Evolutionary conservation across 106 monocot species (phyloP), one percentile per base, ranked within the genome.

Genomic region (Allium fistulosum): DNA sequence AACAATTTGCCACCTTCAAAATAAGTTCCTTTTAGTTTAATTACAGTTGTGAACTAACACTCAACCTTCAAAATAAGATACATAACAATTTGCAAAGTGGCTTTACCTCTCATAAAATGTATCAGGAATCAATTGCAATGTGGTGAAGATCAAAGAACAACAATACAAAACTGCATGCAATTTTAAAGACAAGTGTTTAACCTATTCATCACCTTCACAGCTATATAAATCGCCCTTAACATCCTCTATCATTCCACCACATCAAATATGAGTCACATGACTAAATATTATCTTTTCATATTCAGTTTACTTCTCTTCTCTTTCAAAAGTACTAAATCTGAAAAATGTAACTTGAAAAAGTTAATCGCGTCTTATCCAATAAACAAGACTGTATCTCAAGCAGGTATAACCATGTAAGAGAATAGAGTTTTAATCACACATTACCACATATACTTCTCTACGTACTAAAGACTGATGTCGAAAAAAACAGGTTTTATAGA

Each of bases 301-400:
- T 27, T 26, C 22, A 26, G 26, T n/a, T 26, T 60, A 18, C 16
- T 60, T 2, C n/a, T 26, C 4, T 10, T n/a, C 11, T 0, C 60
- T 26, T 1, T 11, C 11, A 6, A 26, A 26, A 7, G 7, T 8
- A 17, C 17, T 11, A 61, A 26, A 6, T 7, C 17, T 61, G 26
- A 28, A 1, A 11, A 26, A 8, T 61, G 60, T 61, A 18, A 11
- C 18, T 2, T 61, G 11, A 28, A 11, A 10, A 61, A 61, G 60
- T 26, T n/a, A n/a, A n/a, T n/a, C n/a, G n/a, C n/a, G 28, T 61
- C 60, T 61, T 61, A 61, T 61, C 60, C 60, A 28, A 26, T 28
- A 6, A 61, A 61, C 4, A 61, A 22, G 60, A 61, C 60, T 9
- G 60, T 61, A 6, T 6, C 60, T 61, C 26, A 61, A 61, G 18